Evolutionary conservation across 2,329 filamentous ascomycete species (phyloP).

Genomic region (Neonectria faginata): DNA sequence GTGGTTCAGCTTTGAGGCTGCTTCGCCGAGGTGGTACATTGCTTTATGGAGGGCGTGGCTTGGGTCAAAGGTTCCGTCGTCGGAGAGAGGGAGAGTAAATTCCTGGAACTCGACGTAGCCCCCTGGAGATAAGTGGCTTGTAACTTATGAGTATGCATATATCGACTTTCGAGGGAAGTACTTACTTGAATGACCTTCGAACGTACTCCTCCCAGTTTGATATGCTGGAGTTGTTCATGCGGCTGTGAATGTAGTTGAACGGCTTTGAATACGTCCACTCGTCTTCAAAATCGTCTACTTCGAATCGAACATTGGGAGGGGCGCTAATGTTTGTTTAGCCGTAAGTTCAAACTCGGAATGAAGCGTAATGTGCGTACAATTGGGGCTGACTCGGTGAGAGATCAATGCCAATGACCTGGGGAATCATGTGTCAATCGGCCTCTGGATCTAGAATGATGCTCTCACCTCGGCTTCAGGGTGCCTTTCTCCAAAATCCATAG

Average conservation of each 20-base stretch:
- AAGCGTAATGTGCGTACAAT: background rate
- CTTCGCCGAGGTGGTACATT: conserved; percentile 17
- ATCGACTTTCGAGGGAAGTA: fast-evolving
- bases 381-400: conserved; percentile 21
- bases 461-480: conserved; percentile 25
- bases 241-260: conserved; percentile 26
- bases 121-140: conserved; percentile 16
- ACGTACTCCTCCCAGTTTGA: conserved; percentile 18
- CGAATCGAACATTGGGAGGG: conserved; percentile 20
- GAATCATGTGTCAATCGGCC: background rate
- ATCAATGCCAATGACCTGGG: conserved; percentile 23
- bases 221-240: conserved; percentile 21
- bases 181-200: conserved; percentile 15
- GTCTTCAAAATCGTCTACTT: conserved; percentile 25
- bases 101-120: conserved; percentile 27
- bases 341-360: background rate
- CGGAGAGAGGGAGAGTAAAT: conserved; percentile 13
- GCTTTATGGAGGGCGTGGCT: conserved; percentile 5
- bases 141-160: background rate
- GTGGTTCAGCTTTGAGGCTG: conserved; percentile 8
- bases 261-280: conserved; percentile 18
- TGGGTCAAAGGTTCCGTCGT: conserved; percentile 14
- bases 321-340: conserved; percentile 10
- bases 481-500: conserved; percentile 22
- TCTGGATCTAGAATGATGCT: background rate